Evolutionary conservation across 495 filamentous ascomycete genomes (phyloP), one percentile per base, ranked within the genome.

Genomic region (Mycothermus thermophilus): DNA sequence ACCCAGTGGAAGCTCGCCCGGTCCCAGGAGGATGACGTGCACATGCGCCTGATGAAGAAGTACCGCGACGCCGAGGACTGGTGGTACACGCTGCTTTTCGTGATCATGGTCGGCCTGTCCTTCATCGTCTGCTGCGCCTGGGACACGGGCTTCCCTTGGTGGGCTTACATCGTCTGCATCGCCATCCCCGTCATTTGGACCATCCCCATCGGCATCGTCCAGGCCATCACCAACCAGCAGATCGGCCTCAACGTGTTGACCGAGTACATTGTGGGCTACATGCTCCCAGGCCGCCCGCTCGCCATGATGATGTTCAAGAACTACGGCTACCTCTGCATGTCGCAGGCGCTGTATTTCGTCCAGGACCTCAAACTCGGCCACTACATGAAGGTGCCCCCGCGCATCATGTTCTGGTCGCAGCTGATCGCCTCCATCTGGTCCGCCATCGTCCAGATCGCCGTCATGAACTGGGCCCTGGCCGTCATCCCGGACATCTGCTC

Each of bases 221-320:
- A 80, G 47, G 75, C 74, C 3, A 57, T 77, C 41, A 77, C 75
- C 15, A 80, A 80, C 44, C 72, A 73, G 32, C 71, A 74, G 47
- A 72, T 77, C 22, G 77, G 75, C 3, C 54, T 80, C 20, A 80
- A 80, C 41, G 60, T 80, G 4, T 51, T 82, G 16, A 79, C 78
- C 15, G 77, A 82, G 48, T 83, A 75, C 42, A 64, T 82, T 39
- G 69, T 75, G 23, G 76, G 78, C 3, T 80, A 81, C 53, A 74
- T 78, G 41, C 67, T 77, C 25, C 70, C 77, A 4, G 77, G 76
- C 9, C 62, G 64, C 8, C 76, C 76, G 1, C 48, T 80, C 4
- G 75, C 76, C 23, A 73, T 77, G 52, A 84, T 58, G 55, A 56
- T 58, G 55, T 83, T 83, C 60, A 81, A 83, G 46, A 79, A 56